phyloP scores from a whole-genome alignment of 352 stramenopile species.

The Saprolegnia parasitica region DNA sequence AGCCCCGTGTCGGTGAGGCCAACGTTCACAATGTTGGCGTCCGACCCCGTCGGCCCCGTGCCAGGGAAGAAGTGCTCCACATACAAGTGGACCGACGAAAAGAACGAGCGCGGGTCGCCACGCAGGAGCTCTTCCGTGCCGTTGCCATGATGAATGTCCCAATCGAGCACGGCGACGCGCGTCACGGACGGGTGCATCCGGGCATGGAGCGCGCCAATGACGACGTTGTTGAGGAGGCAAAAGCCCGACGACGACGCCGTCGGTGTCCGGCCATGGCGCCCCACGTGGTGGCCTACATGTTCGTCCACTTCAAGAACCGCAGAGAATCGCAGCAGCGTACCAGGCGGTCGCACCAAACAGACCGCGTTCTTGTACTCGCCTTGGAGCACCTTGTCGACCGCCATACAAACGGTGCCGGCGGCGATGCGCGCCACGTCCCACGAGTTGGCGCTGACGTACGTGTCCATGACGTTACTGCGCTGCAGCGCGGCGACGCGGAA shows the following conservation, averaged over 20 bases:
- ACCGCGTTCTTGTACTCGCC: slow-evolving; percentile 52
- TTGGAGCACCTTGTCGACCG: slow-evolving; percentile 71
- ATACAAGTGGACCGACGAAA: slow-evolving; percentile 79
- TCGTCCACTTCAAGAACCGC: neutral
- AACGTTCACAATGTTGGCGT: slow-evolving; percentile 70
- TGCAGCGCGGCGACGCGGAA: slow-evolving; percentile 58
- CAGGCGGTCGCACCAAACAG: slow-evolving; percentile 30
- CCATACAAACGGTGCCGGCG: slow-evolving; percentile 72
- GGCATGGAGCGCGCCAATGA: slow-evolving; percentile 97
- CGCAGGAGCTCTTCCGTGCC: slow-evolving; percentile 92
- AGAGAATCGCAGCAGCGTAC: neutral
- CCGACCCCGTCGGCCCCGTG: slow-evolving; percentile 56
- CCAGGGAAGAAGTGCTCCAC: slow-evolving; percentile 75
- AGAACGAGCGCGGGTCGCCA: slow-evolving; percentile 77
- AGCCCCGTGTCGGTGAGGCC: slow-evolving; percentile 60
- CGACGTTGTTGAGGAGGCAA: slow-evolving; percentile 98
- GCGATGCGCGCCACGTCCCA: slow-evolving; percentile 77
- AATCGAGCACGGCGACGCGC: slow-evolving; percentile 96
- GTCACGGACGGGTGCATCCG: slow-evolving; percentile 85
- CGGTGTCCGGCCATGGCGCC: slow-evolving; percentile 63
- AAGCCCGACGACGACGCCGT: slow-evolving; percentile 88
- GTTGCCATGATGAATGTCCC: slow-evolving; percentile 99
- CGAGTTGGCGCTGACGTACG: slow-evolving; percentile 80
- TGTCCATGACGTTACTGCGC: slow-evolving; percentile 72
- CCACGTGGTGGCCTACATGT: slow-evolving; percentile 31